A percentile compares a stretch with the other conserved stretches of the same genome.
These are phyloP conservation scores for Hyaloperonospora arabidopsidis DNA, from an alignment of 352 stramenopile species.

Conservation along the genomic window DNA sequence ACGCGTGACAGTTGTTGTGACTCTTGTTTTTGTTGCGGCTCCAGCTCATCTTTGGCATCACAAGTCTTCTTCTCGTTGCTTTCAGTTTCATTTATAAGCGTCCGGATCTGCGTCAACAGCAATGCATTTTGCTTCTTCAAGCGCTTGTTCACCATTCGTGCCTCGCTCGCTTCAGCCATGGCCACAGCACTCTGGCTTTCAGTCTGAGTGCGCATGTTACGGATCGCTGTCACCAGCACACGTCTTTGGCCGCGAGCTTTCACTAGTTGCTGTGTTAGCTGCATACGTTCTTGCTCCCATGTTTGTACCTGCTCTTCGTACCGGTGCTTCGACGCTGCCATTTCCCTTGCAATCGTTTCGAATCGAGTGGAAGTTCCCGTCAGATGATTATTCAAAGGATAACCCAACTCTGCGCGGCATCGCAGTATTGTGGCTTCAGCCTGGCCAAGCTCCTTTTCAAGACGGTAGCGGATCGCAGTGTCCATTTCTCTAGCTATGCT, in stretches of 20 bases:
- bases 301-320: slow-evolving; percentile 62
- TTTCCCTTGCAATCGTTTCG: slow-evolving; percentile 69
- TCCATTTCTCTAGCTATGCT: slow-evolving; percentile 40
- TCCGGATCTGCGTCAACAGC: slow-evolving; percentile 68
- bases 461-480: slow-evolving; percentile 28
- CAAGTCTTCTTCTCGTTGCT: slow-evolving; percentile 38
- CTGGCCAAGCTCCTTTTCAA: slow-evolving; percentile 68
- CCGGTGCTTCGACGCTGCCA: slow-evolving; percentile 54
- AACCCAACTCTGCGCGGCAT: slow-evolving; percentile 67
- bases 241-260: slow-evolving; percentile 75
- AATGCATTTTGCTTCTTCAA: slow-evolving; percentile 82
- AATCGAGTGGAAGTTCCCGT: slow-evolving; percentile 63
- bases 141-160: slow-evolving; percentile 80
- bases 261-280: slow-evolving; percentile 63
- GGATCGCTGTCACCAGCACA: slow-evolving; percentile 68
- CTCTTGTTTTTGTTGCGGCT: slow-evolving; percentile 12
- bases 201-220: slow-evolving; percentile 68
- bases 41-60: slow-evolving; percentile 16
- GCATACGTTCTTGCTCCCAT: slow-evolving; percentile 39
- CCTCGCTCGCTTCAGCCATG: slow-evolving; percentile 74
- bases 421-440: slow-evolving; percentile 61
- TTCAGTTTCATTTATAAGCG: slow-evolving; percentile 55
- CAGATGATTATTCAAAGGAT: slow-evolving; percentile 66
- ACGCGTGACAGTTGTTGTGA: not conserved
- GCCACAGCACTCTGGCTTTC: slow-evolving; percentile 72